Conservation (phyloP, 257 asterid genomes). For the Craterostigma plantagineum region DNA sequence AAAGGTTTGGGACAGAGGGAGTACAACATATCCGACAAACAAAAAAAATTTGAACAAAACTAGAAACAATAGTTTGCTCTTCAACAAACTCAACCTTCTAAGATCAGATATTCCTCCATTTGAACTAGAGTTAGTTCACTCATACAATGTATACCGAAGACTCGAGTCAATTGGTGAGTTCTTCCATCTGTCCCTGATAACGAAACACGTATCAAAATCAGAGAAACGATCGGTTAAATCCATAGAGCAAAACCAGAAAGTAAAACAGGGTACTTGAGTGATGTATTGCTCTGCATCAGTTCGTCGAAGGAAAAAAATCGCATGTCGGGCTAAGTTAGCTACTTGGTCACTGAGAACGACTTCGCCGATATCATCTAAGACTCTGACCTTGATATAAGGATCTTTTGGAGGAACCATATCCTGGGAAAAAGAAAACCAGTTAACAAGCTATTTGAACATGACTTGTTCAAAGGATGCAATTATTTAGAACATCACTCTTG, state of each 20-base stretch:
- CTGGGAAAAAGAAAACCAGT: slow-evolving; percentile 16
- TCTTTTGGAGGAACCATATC: slow-evolving; percentile 93
- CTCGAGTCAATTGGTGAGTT: slow-evolving; percentile 40
- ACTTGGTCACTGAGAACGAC: slow-evolving; percentile 57
- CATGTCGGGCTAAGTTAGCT: slow-evolving; percentile 57
- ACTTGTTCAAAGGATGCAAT: not conserved
- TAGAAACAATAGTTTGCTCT: too few species aligned
- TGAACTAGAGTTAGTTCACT: too few species aligned
- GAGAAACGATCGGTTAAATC: not conserved
- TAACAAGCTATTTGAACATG: not conserved
- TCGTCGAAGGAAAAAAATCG: slow-evolving; percentile 75
- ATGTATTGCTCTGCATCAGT: slow-evolving; percentile 85
- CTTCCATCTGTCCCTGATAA: slow-evolving; percentile 78
- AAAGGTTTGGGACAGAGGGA: too few species aligned
- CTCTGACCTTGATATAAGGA: slow-evolving; percentile 86
- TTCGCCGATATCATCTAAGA: slow-evolving; percentile 64
- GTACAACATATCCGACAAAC: too few species aligned
- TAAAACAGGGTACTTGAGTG: slow-evolving; percentile 38
- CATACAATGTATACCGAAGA: too few species aligned
- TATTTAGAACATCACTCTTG: not conserved
- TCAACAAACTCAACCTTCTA: too few species aligned
- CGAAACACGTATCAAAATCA: slow-evolving; percentile 1
- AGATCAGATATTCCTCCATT: too few species aligned
- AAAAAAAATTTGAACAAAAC: too few species aligned
- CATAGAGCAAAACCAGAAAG: not conserved